These are phyloP conservation scores for Epichloe scottii DNA, from an alignment of 2,329 filamentous ascomycete genomes.

Conservation along the genomic window DNA sequence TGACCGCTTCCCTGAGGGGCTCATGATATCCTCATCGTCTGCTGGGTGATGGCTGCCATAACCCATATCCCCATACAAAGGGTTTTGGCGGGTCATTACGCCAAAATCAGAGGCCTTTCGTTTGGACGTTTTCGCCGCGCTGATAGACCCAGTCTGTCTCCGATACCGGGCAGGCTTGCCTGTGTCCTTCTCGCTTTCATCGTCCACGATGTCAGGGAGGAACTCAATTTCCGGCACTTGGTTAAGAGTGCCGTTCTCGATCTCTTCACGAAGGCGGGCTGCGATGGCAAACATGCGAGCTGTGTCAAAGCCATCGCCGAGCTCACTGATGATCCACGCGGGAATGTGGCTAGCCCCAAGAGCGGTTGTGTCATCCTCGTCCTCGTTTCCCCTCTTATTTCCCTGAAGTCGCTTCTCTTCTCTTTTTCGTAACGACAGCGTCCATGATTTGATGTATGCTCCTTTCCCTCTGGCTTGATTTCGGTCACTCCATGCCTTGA, in stretches of 20 bases:
- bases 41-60: constrained; percentile 2
- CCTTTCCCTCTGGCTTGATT: constrained; percentile 25
- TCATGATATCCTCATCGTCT: constrained; percentile 8
- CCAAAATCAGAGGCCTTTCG: constrained; percentile 12
- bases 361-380: constrained; percentile 15
- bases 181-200: constrained; percentile 17
- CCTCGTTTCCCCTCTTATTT: constrained; percentile 18
- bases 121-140: constrained; percentile 12
- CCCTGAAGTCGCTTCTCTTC: constrained; percentile 42
- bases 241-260: constrained; percentile 27
- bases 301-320: constrained; percentile 35
- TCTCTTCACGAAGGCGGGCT: constrained; percentile 30
- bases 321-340: constrained; percentile 34
- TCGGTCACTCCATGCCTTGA: constrained; percentile 49
- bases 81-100: constrained; percentile 1
- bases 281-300: constrained; percentile 35
- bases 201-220: constrained; percentile 38
- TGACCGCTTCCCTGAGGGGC: constrained; percentile 13
- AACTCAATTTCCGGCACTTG: constrained; percentile 48
- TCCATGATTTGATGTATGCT: constrained; percentile 35
- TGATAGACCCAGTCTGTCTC: constrained; percentile 9
- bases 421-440: constrained; percentile 50
- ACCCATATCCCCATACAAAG: constrained; percentile 1
- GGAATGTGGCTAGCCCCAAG: constrained; percentile 30
- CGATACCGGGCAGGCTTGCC: constrained; percentile 13